phyloP scores from a whole-genome alignment of 805 yeast genomes.

The Torulaspora maleeae region DNA sequence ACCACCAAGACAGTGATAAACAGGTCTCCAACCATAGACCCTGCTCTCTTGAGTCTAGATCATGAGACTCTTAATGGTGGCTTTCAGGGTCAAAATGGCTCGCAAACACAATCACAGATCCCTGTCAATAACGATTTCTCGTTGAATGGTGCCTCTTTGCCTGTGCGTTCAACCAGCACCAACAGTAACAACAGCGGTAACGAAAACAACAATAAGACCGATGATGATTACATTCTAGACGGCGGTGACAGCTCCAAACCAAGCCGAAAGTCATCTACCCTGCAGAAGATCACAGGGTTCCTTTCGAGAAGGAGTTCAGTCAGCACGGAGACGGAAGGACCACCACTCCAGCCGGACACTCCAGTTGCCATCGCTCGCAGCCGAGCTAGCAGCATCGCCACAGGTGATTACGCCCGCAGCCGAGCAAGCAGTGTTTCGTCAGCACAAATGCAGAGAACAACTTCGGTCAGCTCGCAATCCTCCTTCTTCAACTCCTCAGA shows the following conservation, averaged over 20 bases:
- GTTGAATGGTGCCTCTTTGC: constrained; percentile 6
- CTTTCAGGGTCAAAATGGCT: background rate
- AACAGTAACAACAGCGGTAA: constrained; percentile 1
- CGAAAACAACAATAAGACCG: constrained; percentile 4
- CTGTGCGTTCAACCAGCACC: constrained; percentile 8
- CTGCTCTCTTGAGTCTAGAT: too few relatives aligned
- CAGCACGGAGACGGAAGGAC: constrained; percentile 3
- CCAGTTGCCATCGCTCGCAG: constrained; percentile 4
- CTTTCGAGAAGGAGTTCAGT: constrained; percentile 22
- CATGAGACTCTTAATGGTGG: background rate
- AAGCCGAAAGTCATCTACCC: constrained; percentile 19
- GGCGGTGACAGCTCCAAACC: constrained; percentile 12
- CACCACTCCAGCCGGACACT: background rate
- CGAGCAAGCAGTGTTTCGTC: constrained; percentile 20
- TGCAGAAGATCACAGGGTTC: constrained; percentile 21
- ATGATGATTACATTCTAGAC: constrained; percentile 19
- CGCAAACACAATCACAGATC: background rate
- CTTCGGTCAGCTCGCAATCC: constrained; percentile 13
- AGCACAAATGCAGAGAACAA: constrained; percentile 2
- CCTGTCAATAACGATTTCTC: constrained; percentile 2
- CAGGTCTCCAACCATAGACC: constrained; percentile 30
- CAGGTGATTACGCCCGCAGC: constrained; percentile 7
- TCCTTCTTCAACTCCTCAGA: constrained; percentile 14
- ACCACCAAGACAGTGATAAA: constrained; percentile 28
- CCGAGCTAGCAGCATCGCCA: constrained; percentile 6